Conservation (phyloP, 345 rosid species). For the Brassica incana region DNA sequence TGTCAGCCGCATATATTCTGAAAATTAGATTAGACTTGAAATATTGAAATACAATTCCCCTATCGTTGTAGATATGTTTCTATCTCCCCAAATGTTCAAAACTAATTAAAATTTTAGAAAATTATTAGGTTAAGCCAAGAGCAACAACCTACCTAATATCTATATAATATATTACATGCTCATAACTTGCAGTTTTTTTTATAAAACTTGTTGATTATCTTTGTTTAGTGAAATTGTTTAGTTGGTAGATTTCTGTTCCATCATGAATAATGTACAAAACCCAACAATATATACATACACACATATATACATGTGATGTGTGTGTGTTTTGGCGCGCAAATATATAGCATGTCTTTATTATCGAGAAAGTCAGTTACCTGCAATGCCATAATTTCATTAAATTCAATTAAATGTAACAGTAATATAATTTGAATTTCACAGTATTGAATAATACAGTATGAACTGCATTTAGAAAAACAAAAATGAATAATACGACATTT, state of each 20-base stretch:
- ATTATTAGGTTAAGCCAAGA: conserved; percentile 33
- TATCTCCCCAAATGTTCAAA: conserved; percentile 22
- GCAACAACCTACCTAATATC: conserved; percentile 35
- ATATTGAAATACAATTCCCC: background rate
- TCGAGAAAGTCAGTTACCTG: conserved; percentile 32
- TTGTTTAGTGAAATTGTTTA: conserved; percentile 9
- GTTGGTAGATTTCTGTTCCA: conserved; percentile 36
- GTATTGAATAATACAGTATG: background rate
- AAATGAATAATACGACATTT: background rate
- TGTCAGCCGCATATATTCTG: background rate
- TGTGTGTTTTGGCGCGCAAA: conserved; percentile 11
- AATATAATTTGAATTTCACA: background rate
- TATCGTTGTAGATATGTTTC: background rate
- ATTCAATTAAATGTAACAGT: background rate
- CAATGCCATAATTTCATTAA: conserved; percentile 19
- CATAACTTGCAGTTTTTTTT: conserved; percentile 24
- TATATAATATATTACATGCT: conserved; percentile 10
- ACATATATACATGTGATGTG: background rate
- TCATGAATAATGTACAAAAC: conserved; percentile 6
- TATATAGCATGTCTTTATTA: conserved; percentile 30
- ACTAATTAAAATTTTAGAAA: conserved; percentile 14
- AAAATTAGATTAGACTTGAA: background rate
- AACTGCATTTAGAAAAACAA: background rate
- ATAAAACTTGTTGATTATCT: conserved; percentile 31
- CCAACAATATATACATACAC: background rate